A percentile compares a stretch with the other conserved stretches of the same genome.
These are phyloP conservation scores for Blastomyces emzantsi DNA, from an alignment of 2,329 filamentous ascomycete species.

Conservation along the genomic window DNA sequence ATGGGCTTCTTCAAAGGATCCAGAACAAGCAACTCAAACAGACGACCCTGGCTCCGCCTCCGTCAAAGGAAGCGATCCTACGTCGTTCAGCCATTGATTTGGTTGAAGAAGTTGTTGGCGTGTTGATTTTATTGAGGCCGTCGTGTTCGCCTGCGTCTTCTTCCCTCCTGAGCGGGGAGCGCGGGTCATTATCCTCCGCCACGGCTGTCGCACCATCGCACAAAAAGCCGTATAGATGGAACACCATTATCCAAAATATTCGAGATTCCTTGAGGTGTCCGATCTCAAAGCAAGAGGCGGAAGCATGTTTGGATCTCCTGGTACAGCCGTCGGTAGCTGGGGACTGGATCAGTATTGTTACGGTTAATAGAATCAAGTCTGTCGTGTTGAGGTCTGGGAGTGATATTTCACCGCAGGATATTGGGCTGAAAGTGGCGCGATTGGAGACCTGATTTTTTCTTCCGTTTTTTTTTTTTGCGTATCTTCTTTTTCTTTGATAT, in stretches of 20 bases:
- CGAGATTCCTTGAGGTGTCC: slow-evolving; percentile 54
- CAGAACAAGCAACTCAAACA: slow-evolving; percentile 54
- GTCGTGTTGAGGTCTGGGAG: slow-evolving; percentile 39
- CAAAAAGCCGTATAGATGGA: slow-evolving; percentile 58
- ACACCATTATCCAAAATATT: slow-evolving; percentile 54
- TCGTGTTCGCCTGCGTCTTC: slow-evolving; percentile 24
- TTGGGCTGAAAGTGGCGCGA: slow-evolving; percentile 25
- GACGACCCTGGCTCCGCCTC: slow-evolving; percentile 39
- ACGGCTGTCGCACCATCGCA: slow-evolving; percentile 32
- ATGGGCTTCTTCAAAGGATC: slow-evolving; percentile 66
- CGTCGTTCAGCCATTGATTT: slow-evolving; percentile 58
- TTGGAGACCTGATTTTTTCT: slow-evolving; percentile 10
- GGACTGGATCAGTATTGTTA: slow-evolving; percentile 43
- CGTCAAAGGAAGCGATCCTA: slow-evolving; percentile 47
- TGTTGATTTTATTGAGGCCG: slow-evolving; percentile 54
- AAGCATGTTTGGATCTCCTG: slow-evolving; percentile 41
- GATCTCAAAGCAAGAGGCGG: slow-evolving; percentile 42
- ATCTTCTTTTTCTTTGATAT: background rate
- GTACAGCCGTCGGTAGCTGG: slow-evolving; percentile 40
- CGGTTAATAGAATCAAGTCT: slow-evolving; percentile 37
- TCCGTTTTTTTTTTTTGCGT: background rate
- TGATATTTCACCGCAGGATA: slow-evolving; percentile 30
- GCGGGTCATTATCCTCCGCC: slow-evolving; percentile 13
- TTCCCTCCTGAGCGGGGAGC: slow-evolving; percentile 27
- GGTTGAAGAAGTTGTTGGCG: slow-evolving; percentile 57